phyloP scores from a whole-genome alignment of 805 yeast genomes.

The fission yeast (Schizosaccharomyces pombe) region ASM294v3 CU329670.1:2079501-2080000 shows the following conservation, averaged over 20 bases:
- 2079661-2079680: conserved; percentile 99
- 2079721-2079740: conserved; percentile 93
- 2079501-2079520: conserved; percentile 92
- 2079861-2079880: conserved; percentile 63
- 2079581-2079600: conserved; percentile 96
- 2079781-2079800: conserved; percentile 71
- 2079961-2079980: conserved; percentile 92
- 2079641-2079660: conserved; percentile 89
- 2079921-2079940: conserved; percentile 86
- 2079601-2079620: conserved; percentile 92
- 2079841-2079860: conserved; percentile 77
- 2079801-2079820: conserved; percentile 96
- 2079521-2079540: conserved; percentile 96
- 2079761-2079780: conserved; percentile 93
- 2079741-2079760: conserved; percentile 93
- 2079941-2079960: conserved; percentile 90
- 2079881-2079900: conserved; percentile 78
- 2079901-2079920: conserved; percentile 51
- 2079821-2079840: conserved; percentile 98
- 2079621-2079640: conserved; percentile 93
- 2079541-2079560: conserved; percentile 89
- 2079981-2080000: conserved; percentile 57
- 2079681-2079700: conserved; percentile 95
- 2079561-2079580: conserved; percentile 96
- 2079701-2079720: conserved; percentile 94